These are phyloP conservation scores for Arabidopsis lyrata DNA, from an alignment of 441 rosid species.

Conservation along the genomic window DNA sequence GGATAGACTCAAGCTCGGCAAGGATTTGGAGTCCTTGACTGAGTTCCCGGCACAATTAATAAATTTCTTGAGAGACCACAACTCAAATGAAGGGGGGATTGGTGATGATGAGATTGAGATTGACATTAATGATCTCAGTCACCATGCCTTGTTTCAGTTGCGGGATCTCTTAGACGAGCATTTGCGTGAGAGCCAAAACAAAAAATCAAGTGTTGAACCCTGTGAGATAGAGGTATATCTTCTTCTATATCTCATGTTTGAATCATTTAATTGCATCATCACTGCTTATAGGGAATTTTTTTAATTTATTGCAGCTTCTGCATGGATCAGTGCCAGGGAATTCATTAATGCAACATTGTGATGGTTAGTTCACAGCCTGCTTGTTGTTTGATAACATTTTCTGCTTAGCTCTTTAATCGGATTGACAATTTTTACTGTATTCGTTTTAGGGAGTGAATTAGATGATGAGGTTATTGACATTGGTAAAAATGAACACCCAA, in stretches of 20 bases:
- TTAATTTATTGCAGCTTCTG: constrained; percentile 54
- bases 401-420: constrained; percentile 4
- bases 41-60: constrained; percentile 75
- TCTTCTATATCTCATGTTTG: constrained; percentile 7
- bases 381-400: constrained; percentile 20
- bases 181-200: constrained; percentile 60
- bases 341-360: constrained; percentile 61
- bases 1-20: constrained; percentile 70
- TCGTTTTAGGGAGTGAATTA: constrained; percentile 59
- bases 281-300: not conserved
- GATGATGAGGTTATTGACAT: constrained; percentile 81
- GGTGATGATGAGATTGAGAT: constrained; percentile 88
- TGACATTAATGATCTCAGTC: constrained; percentile 75
- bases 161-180: constrained; percentile 73
- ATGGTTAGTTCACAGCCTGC: constrained; percentile 56
- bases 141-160: constrained; percentile 68
- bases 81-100: constrained; percentile 53
- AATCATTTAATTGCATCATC: constrained; percentile 17
- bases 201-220: constrained; percentile 54
- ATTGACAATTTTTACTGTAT: constrained; percentile 16
- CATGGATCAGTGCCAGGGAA: constrained; percentile 74
- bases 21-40: constrained; percentile 68
- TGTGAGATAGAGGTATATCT: constrained; percentile 77
- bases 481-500: constrained; percentile 66
- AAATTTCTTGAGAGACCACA: constrained; percentile 72